Evolutionary conservation across 306 rosid genomes (phyloP), one percentile per base, ranked within the genome.

Genomic region (Fragaria nilgerrensis): DNA sequence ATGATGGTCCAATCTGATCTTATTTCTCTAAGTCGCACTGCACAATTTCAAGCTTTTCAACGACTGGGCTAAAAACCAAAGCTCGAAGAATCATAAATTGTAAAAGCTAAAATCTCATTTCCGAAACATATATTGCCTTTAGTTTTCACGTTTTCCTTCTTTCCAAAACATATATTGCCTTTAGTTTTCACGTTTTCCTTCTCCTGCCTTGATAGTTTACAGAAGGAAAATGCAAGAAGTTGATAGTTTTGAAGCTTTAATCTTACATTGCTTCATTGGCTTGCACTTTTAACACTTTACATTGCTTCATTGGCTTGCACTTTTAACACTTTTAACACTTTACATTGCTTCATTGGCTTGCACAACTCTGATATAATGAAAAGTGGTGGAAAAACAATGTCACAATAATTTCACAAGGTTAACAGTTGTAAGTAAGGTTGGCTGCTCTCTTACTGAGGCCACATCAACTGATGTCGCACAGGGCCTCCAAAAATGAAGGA

Each of bases 21-120:
- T 58, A 83, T 82, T 83, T 92, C 96, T 94, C 96, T 81, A 92
- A 84, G 86, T 94, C 96, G 84, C 98, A 94, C 86, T 87, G 91
- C 90, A 94, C 97, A 84, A 91, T 84, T 92, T 92, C 95, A 90
- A 94, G 96, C 97, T 81, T 92, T 87, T 94, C 96, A 89, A 94
- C 96, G 87, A 92, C 97, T 94, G 98, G 97, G 92, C 98, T 94
- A 94, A 89, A 90, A 80, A 85, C 90, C 92, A 94, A 90, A 90
- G 84, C 77, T 78, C 79, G 76, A 82, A 89, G 82, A 63, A 63
- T 63, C 82, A 75, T 68, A 58, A 52, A 61, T 62, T 76, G 59
- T 48, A 55, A 55, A 70, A 32, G 55, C 56, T 45, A 78, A 82
- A 39, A 19, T 63, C 56, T 37, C 27, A 59, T 45, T 59, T 62